Percentiles rank a stretch among this genome's conserved stretches.
Conservation (phyloP, 108 stramenopile genomes). For the Epithemia pelagica region DNA sequence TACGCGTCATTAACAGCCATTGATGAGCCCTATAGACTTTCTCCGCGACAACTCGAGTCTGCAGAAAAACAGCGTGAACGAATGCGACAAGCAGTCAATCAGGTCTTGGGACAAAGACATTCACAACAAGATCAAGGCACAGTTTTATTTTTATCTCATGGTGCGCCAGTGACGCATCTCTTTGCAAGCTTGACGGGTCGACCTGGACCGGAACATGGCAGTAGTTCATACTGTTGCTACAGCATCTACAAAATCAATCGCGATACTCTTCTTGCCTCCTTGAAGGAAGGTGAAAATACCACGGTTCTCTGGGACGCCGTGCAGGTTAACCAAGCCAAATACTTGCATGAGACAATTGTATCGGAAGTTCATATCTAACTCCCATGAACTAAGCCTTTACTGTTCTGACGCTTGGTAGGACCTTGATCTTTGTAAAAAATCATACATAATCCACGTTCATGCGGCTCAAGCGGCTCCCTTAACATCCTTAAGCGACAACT, state of each 20-base stretch:
- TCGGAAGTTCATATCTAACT: slow-evolving; percentile 8
- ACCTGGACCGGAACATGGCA: slow-evolving; percentile 28
- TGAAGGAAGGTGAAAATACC: slow-evolving; percentile 4
- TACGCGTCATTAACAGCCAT: slow-evolving; percentile 23
- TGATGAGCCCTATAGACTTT: slow-evolving; percentile 18
- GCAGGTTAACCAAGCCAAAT: slow-evolving; percentile 10
- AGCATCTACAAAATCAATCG: slow-evolving; percentile 24
- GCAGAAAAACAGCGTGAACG: slow-evolving; percentile 19
- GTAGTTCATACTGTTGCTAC: slow-evolving; percentile 28
- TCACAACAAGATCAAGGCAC: slow-evolving; percentile 7
- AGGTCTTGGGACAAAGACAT: slow-evolving; percentile 5
- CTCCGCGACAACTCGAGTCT: slow-evolving; percentile 31
- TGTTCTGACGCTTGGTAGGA: too few relatives aligned
- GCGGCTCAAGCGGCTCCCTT: background rate
- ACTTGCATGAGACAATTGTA: slow-evolving; percentile 10
- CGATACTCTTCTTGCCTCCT: background rate
- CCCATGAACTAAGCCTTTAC: too few relatives aligned
- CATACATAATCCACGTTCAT: too few relatives aligned
- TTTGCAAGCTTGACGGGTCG: slow-evolving; percentile 43
- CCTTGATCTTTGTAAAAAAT: too few relatives aligned
- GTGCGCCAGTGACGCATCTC: slow-evolving; percentile 46
- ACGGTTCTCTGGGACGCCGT: slow-evolving; percentile 8
- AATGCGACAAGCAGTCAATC: slow-evolving; percentile 16
- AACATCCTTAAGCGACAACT: slow-evolving; percentile 47
- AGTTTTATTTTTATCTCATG: slow-evolving; percentile 41